Evolutionary conservation across 495 filamentous ascomycete species (phyloP), one percentile per base, ranked within the genome.

Genomic region (Elasticomyces elasticus): DNA sequence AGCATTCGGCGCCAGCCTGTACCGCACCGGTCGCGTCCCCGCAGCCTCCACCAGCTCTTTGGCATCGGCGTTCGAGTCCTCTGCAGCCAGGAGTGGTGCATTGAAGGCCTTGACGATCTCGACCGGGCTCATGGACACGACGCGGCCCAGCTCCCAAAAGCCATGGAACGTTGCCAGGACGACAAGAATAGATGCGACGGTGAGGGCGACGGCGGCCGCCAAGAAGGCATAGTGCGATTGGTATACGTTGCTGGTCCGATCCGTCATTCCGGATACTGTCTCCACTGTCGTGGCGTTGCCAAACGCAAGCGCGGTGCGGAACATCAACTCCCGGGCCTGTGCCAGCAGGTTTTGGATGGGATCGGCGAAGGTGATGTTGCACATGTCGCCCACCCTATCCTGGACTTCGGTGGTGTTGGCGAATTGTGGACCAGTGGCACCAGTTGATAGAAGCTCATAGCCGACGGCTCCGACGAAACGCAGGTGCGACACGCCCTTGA

Each of bases 21-120:
- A 40, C 5, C 35, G 35, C 35, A 40, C 35, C 5, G 35, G 35
- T 3, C 35, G 35, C 35, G 4, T 2, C 19, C 35, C 35, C 15
- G 35, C 35, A 40, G 4, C 15, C 35, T 40, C 12, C 35, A 40
- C 35, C 4, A 40, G 35, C 35, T 40, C 35, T 15, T 40, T 40
- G 19, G 35, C 35, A 12, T 40, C 13, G 5, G 35, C 35, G 19
- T 40, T 40, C 12, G 35, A 40, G 19, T 40, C 35, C 35, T 40
- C 35, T 15, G 35, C 35, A n/a, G 35, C 38, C 35, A 69, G 42
- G 25, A 65, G 40, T 9, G 52, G 49, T 19, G 66, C 56, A 33
- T 58, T 47, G 45, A 69, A 69, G 17, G 59, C 66, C 51, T 63
- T 64, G 11, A 64, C 65, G 19, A 59, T 67, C 60, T 69, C 67